Base-by-base conservation (phyloP, 164 flowering plant genomes). In the Taxillus chinensis region DNA sequence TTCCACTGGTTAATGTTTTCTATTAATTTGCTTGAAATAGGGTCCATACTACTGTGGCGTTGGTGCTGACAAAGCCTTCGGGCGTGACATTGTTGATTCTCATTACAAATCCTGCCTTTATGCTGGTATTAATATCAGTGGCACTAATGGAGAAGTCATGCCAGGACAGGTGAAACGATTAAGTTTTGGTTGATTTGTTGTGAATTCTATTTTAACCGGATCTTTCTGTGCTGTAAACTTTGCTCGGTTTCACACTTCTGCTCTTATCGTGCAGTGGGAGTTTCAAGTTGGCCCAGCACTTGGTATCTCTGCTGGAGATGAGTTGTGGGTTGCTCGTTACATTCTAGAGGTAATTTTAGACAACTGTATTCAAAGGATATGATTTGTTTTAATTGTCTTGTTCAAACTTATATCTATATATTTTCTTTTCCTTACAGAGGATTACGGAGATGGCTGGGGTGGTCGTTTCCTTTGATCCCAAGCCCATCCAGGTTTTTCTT, bases 271-370 rank as follows among this genome's bases (percentile, higher is more conserved):
- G 13, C 70, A 92, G 95, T 92, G 98, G 98, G 98, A 92, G 58
- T 92, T 80, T 55, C 98, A 92, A 83, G 91, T 92, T 67, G 95
- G 95, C 15, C 97, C 97, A 38, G 15, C 89, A 8, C 83, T 85
- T 50, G 97, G 95, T 17, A 85, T 90, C 67, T 81, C 95, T 40
- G 91, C 97, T 11, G 93, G 75, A 27, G 97, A 90, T 68, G 86
- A 88, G 62, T 1, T 88, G 53, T 90, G 97, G 97, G 79, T 74
- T 39, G 83, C 97, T 68, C 91, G 97, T 9, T 90, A 88, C 78
- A 90, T 90, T 62, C 68, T 90, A 61, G 97, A 90, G 92, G 97
- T 90, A 79, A 39, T 43, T 38, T 53, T 41, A 5, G 5, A 37
- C 4, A 41, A 39, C 2, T 14, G 43, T n/a, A 7, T 45, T 11